Evolutionary conservation across 2,329 filamentous ascomycete species (phyloP).

Genomic region (Byssothecium circinans): DNA sequence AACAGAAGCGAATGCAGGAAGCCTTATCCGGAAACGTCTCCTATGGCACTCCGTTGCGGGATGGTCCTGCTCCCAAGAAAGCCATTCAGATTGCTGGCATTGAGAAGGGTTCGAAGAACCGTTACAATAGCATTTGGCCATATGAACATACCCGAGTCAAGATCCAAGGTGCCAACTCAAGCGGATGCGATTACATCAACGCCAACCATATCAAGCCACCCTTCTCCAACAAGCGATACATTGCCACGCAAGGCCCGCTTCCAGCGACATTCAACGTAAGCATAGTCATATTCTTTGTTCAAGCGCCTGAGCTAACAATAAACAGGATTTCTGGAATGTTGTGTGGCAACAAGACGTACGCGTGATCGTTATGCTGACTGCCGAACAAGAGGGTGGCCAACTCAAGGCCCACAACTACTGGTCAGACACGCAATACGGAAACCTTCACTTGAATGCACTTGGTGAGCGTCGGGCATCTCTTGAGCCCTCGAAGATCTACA

Average conservation of each 20-base stretch:
- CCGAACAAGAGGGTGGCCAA: conserved; percentile 89
- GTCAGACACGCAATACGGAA: conserved; percentile 76
- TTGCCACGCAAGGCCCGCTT: conserved; percentile 91
- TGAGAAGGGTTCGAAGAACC: conserved; percentile 91
- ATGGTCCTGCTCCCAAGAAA: conserved; percentile 34
- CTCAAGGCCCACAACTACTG: conserved; percentile 96
- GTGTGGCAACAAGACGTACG: conserved; percentile 96
- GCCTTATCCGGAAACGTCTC: conserved; percentile 66
- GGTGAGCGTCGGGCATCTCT: conserved; percentile 83
- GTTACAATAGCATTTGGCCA: conserved; percentile 96
- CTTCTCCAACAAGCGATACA: conserved; percentile 87
- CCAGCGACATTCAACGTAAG: conserved; percentile 87
- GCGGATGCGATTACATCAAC: conserved; percentile 91
- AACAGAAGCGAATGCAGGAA: conserved; percentile 90
- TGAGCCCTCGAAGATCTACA: conserved; percentile 60
- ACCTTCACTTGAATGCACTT: conserved; percentile 71
- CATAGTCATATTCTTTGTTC: conserved; percentile 10
- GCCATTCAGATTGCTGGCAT: conserved; percentile 81
- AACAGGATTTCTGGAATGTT: conserved; percentile 93
- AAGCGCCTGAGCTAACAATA: conserved; percentile 16
- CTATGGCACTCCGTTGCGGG: conserved; percentile 52
- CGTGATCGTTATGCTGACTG: conserved; percentile 94
- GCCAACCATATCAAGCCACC: conserved; percentile 82
- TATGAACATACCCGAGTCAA: conserved; percentile 92
- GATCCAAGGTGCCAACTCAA: conserved; percentile 66